Evolutionary conservation across 257 asterid genomes (phyloP).

Genomic region (Salvia miltiorrhiza): DNA sequence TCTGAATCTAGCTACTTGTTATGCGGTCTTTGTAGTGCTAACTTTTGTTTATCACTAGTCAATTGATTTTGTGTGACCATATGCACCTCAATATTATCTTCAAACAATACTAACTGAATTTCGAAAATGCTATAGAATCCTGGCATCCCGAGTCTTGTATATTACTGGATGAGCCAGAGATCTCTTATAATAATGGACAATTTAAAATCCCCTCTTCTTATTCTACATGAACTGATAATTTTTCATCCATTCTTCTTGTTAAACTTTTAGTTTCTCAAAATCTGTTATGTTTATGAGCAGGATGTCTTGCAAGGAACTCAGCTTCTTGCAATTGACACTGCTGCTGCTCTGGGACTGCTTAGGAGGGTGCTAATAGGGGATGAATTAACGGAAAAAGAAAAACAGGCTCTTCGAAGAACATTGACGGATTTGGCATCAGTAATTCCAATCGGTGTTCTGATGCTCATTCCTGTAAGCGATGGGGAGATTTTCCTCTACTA

Average conservation of each 20-base stretch:
- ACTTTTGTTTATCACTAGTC: too few relatives aligned
- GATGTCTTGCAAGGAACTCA: constrained; percentile 98
- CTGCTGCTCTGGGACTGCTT: constrained; percentile 77
- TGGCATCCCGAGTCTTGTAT: neutral
- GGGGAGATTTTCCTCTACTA: constrained; percentile 3
- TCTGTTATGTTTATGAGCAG: constrained; percentile 37
- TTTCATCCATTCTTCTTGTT: neutral
- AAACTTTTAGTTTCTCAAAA: neutral
- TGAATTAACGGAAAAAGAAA: constrained; percentile 86
- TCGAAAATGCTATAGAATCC: neutral
- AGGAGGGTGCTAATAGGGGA: constrained; percentile 76
- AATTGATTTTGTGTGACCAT: too few relatives aligned
- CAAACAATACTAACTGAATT: too few relatives aligned
- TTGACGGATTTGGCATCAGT: constrained; percentile 95
- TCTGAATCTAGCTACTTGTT: too few relatives aligned
- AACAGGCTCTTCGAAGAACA: constrained; percentile 89
- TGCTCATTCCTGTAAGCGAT: constrained; percentile 93
- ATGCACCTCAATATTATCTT: too few relatives aligned
- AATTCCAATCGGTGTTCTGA: constrained; percentile 88
- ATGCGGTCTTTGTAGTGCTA: too few relatives aligned
- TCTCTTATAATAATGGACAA: neutral
- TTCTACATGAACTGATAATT: neutral
- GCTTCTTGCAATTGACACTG: constrained; percentile 94
- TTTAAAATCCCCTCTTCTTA: neutral
- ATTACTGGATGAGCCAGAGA: neutral